Percentiles rank a stretch among this genome's conserved stretches.
Evolutionary conservation across 768 basidiomycete genomes (phyloP).

Genomic region (Psilocybe cubensis): DNA sequence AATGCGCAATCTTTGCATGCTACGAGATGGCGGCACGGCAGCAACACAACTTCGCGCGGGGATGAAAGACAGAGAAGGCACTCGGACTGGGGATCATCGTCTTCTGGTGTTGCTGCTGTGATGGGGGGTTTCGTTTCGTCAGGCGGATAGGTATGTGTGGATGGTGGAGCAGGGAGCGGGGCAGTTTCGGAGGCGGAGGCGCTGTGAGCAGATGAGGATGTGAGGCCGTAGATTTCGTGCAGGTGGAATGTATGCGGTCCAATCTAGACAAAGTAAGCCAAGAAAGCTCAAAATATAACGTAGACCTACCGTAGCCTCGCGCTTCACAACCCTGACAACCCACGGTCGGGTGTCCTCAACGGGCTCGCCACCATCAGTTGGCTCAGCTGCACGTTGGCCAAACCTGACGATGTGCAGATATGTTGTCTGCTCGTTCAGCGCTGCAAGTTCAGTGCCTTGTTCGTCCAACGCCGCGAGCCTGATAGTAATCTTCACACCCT

Average conservation of each 20-base stretch:
- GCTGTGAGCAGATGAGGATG: constrained; percentile 51
- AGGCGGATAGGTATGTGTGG: constrained; percentile 37
- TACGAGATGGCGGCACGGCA: constrained; percentile 93
- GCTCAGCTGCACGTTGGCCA: constrained; percentile 43
- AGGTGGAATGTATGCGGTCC: constrained; percentile 93
- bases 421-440: constrained; percentile 85
- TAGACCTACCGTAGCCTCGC: constrained; percentile 76
- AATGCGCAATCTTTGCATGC: constrained; percentile 95
- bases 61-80: constrained; percentile 91
- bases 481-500: constrained; percentile 81
- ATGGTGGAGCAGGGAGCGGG: constrained; percentile 35
- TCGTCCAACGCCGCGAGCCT: constrained; percentile 82
- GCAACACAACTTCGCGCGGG: constrained; percentile 88
- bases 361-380: constrained; percentile 29
- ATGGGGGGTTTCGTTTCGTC: constrained; percentile 43
- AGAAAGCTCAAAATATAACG: no score
- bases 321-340: constrained; percentile 91
- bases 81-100: constrained; percentile 81
- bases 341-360: constrained; percentile 73
- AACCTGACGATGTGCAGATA: constrained; percentile 85
- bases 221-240: constrained; percentile 93
- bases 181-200: constrained; percentile 32
- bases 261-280: constrained; percentile 54
- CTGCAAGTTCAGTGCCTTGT: constrained; percentile 65
- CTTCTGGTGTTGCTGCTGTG: constrained; percentile 36